Evolutionary conservation across 805 yeast species (phyloP).

Genomic region (Candida patagonica): DNA sequence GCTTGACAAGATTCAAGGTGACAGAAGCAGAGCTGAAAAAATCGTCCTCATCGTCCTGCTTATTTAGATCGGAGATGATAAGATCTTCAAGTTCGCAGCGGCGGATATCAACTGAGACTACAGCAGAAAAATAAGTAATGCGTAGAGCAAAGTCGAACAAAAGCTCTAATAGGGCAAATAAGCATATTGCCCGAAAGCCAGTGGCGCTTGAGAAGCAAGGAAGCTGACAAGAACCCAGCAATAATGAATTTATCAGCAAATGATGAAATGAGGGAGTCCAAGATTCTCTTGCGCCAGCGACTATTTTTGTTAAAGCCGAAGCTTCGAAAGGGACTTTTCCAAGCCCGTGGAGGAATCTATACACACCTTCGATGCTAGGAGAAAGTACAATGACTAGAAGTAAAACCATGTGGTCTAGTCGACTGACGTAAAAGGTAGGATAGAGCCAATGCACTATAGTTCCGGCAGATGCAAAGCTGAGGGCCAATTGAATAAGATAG

Average conservation of each 20-base stretch:
- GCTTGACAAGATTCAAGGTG: background rate
- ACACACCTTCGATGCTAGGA: conserved; percentile 40
- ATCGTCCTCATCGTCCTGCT: too few species aligned
- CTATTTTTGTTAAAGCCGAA: conserved; percentile 31
- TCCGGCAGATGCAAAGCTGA: conserved; percentile 36
- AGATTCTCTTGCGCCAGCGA: conserved; percentile 30
- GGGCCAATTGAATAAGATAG: conserved; percentile 31
- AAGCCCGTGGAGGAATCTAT: conserved; percentile 35
- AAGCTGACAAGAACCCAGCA: background rate
- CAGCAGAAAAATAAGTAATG: conserved; percentile 53
- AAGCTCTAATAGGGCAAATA: conserved; percentile 41
- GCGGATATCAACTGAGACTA: conserved; percentile 57
- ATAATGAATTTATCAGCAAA: conserved; percentile 15
- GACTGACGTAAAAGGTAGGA: conserved; percentile 25
- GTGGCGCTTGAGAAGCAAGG: conserved; percentile 9
- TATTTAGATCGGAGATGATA: conserved; percentile 2
- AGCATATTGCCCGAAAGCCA: conserved; percentile 33
- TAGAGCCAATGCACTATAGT: conserved; percentile 34
- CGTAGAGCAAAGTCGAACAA: conserved; percentile 52
- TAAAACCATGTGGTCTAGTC: conserved; percentile 30
- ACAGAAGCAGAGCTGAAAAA: background rate
- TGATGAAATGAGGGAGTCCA: conserved; percentile 33
- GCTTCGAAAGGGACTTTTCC: conserved; percentile 35
- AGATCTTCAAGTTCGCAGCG: conserved; percentile 54
- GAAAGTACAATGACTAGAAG: conserved; percentile 35